These are phyloP conservation scores for Fusarium tuaranense DNA, from an alignment of 2,329 filamentous ascomycete species.

Conservation along the genomic window DNA sequence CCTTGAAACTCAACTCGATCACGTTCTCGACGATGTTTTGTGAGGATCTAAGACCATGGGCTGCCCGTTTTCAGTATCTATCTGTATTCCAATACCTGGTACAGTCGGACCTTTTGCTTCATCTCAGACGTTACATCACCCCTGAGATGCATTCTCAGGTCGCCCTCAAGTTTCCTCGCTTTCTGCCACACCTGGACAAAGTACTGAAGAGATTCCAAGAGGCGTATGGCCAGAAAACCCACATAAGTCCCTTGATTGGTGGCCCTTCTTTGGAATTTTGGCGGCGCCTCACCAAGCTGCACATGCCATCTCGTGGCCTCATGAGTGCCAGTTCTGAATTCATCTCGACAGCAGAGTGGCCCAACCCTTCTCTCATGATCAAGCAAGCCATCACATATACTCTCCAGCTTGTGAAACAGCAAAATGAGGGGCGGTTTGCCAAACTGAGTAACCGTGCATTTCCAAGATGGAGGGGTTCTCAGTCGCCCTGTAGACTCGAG, in stretches of 20 bases:
- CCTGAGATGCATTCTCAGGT: background rate
- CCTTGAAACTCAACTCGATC: too few species aligned
- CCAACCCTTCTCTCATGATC: background rate
- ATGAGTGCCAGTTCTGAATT: background rate
- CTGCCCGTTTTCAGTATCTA: background rate
- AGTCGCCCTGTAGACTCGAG: background rate
- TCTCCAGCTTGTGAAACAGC: background rate
- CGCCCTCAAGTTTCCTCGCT: background rate
- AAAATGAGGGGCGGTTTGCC: too few species aligned
- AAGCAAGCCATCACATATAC: background rate
- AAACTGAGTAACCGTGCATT: background rate
- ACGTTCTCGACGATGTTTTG: too few species aligned
- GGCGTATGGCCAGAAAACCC: too few species aligned
- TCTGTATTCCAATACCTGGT: background rate
- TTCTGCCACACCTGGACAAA: background rate
- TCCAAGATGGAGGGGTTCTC: background rate
- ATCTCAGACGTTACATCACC: background rate
- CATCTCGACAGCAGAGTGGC: too few species aligned
- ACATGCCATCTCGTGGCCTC: too few species aligned
- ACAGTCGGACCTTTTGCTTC: background rate
- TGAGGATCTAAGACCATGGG: background rate
- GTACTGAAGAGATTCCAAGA: background rate
- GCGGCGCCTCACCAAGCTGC: too few species aligned
- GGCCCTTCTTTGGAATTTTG: too few species aligned
- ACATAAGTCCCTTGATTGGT: too few species aligned